Base-by-base conservation (phyloP, 2,329 filamentous ascomycete genomes). In the Microdochium bolleyi region DNA sequence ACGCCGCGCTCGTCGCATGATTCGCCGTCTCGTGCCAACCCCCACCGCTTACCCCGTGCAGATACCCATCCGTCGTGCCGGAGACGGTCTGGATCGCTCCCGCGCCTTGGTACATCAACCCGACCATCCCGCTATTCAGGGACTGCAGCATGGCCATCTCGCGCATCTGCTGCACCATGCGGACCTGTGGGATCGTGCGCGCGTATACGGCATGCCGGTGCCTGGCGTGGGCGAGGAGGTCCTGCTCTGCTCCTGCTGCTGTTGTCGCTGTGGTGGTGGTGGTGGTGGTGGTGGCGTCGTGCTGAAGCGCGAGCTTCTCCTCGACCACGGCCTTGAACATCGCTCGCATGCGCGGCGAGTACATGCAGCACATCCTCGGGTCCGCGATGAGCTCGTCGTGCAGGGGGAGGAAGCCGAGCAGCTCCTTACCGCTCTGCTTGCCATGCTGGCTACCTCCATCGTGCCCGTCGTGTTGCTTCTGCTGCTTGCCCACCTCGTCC, bases 291-390 rank as follows among this genome's bases (percentile, higher is more conserved):
- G 34, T 14, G 34, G 34, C 34, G 13, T 4, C n/a, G 34, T 14
- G 13, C 11, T 14, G 34, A 38, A 3, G 34, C 11, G 7, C 34
- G n/a, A 38, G 34, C 1, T 56, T 57, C 30, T 68, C 68, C n/a
- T 61, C 56, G 0, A 56, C 55, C 1, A 68, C n/a, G 0, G 58
- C 25, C n/a, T 24, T 16, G 34, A 16, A 72, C 57, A 68, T 61
- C 1, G 49, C 57, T n/a, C 70, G 68, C 68, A 72, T 71, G 4
- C 70, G 64, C 1, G 64, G 64, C 2, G 68, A 69, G 64, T 68
- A 71, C 5, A 71, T 59, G 32, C 67, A 65, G 49, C 70, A 72
- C 38, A 68, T 67, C 5, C 63, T 56, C 1, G 57, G 44, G 0
- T 60, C 57, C 13, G 63, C 56, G 11, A 68, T 60, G 4, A 57